Conservation (phyloP, 768 basidiomycete species). For the Fistulinella prunicolor region DNA sequence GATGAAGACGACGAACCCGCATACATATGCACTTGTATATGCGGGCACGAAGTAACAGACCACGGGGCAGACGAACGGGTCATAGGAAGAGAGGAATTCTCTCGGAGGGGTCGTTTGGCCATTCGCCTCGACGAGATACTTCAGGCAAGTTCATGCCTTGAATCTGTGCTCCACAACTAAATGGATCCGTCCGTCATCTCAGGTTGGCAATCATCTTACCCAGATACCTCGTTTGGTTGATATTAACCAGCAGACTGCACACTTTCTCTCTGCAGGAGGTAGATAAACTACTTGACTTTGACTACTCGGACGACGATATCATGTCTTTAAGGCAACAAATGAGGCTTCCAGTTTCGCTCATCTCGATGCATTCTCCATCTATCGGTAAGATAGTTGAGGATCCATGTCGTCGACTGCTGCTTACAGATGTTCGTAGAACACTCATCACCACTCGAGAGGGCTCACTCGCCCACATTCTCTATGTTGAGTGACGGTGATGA, state of each 20-base stretch:
- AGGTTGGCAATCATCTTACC: slow-evolving; percentile 24
- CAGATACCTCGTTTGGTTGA: slow-evolving; percentile 6
- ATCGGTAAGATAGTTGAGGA: slow-evolving; percentile 41
- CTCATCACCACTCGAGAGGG: slow-evolving; percentile 20
- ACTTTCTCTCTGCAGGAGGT: slow-evolving; percentile 52
- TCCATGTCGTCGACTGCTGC: neutral
- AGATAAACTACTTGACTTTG: slow-evolving; percentile 75
- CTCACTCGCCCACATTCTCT: slow-evolving; percentile 38
- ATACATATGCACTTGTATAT: slow-evolving; percentile 63
- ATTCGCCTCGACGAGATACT: slow-evolving; percentile 79
- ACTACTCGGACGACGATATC: slow-evolving; percentile 70
- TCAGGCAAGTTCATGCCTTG: slow-evolving; percentile 47
- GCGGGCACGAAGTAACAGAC: slow-evolving; percentile 61
- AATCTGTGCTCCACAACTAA: slow-evolving; percentile 10
- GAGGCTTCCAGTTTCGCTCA: slow-evolving; percentile 48
- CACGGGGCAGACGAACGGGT: slow-evolving; percentile 64
- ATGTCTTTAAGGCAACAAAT: slow-evolving; percentile 69
- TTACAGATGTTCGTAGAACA: slow-evolving; percentile 22
- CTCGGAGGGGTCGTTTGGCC: slow-evolving; percentile 71
- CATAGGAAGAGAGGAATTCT: slow-evolving; percentile 61
- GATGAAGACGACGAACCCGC: slow-evolving; percentile 59
- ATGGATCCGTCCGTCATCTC: slow-evolving; percentile 10
- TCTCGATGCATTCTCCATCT: slow-evolving; percentile 51
- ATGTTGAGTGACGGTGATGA: slow-evolving; percentile 43
- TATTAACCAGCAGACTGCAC: slow-evolving; percentile 13